A percentile compares a stretch with the other conserved stretches of the same genome.
phyloP scores from a whole-genome alignment of 2,329 filamentous ascomycete genomes.

The Diaporthe velutina region DNA sequence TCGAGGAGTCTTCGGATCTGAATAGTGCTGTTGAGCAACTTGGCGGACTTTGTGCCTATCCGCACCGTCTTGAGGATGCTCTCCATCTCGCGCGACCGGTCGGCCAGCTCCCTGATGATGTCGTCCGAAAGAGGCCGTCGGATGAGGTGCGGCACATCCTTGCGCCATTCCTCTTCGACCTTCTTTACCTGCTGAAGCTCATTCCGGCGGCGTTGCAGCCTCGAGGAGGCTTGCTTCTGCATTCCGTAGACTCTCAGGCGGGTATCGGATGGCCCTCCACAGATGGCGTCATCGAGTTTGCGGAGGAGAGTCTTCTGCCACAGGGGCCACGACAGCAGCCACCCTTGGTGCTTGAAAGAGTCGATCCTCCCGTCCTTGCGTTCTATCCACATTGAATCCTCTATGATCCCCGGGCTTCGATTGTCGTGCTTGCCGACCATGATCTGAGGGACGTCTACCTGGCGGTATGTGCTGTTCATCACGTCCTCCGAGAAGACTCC shows the following conservation, averaged over 20 bases:
- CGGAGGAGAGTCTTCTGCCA: not conserved
- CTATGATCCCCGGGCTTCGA: not conserved
- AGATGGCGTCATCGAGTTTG: constrained; percentile 27
- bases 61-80: constrained; percentile 2
- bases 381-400: constrained; percentile 11
- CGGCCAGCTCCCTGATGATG: not conserved
- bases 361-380: not conserved
- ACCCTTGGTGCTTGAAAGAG: not conserved
- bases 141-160: not conserved
- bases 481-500: not conserved
- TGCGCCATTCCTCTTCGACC: not conserved
- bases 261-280: constrained; percentile 20
- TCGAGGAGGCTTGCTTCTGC: not conserved
- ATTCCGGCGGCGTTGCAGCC: not conserved
- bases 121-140: constrained; percentile 1
- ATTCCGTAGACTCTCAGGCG: not conserved
- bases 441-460: constrained; percentile 32
- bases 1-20: constrained; percentile 20
- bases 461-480: constrained; percentile 7
- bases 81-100: constrained; percentile 22
- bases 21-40: constrained; percentile 20
- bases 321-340: constrained; percentile 34
- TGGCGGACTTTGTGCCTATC: not conserved
- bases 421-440: not conserved
- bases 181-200: not conserved